Evolutionary conservation across 169 alveolate species (phyloP).

Genomic region (Eimeria necatrix): DNA sequence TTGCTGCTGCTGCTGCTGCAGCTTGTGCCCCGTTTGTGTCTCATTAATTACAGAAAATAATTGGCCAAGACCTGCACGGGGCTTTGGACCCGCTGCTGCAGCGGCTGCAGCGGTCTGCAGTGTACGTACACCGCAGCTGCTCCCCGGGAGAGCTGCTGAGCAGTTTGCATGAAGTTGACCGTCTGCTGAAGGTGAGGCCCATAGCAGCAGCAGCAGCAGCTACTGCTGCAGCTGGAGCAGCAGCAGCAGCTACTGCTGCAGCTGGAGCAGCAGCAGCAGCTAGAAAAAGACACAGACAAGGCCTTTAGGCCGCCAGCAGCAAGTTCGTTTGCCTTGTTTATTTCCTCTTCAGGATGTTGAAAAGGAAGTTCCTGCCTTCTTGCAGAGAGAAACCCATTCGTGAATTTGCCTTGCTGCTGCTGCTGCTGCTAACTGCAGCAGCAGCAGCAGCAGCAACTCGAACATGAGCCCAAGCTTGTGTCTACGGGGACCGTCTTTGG

Average conservation of each 20-base stretch:
- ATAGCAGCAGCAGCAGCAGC: background rate
- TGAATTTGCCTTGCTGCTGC: background rate
- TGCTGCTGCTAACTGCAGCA: background rate
- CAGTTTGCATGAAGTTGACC: background rate
- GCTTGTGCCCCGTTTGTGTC: too few relatives aligned
- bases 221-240: background rate
- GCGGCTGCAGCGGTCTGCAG: conserved; percentile 51
- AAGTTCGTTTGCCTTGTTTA: too few relatives aligned
- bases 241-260: background rate
- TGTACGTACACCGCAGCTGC: background rate
- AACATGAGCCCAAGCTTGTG: background rate
- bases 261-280: too few relatives aligned
- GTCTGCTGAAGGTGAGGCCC: background rate
- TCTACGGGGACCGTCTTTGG: too few relatives aligned
- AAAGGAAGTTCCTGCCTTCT: background rate
- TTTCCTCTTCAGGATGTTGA: background rate
- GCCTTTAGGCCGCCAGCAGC: too few relatives aligned
- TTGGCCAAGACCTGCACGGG: background rate
- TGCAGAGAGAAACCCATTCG: background rate
- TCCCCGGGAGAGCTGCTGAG: background rate
- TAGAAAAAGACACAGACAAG: too few relatives aligned
- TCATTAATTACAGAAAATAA: background rate
- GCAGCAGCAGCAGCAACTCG: background rate
- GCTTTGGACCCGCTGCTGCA: conserved; percentile 10
- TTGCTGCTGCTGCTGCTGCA: background rate